Percentiles rank a stretch among this genome's conserved stretches.
Conservation (phyloP, 176 grass and related monocot genomes). For the Ampelocalamus luodianensis region DNA sequence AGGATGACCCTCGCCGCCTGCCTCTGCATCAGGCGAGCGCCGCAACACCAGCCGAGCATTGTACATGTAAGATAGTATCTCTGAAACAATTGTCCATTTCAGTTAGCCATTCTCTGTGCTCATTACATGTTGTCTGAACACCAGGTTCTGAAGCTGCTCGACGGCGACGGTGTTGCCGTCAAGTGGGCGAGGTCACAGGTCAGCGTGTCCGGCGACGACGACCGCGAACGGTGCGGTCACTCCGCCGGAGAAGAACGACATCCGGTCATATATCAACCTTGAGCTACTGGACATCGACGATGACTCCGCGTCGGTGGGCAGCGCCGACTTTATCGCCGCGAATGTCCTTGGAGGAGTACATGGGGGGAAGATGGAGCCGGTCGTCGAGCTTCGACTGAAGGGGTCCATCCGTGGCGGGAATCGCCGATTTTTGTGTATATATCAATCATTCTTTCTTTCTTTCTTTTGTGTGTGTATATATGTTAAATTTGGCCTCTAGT, state of each 20-base stretch:
- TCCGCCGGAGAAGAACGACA: conserved; percentile 46
- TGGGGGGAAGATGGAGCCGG: conserved; percentile 80
- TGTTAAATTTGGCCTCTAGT: neutral
- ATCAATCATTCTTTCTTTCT: neutral
- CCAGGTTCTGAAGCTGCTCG: conserved; percentile 70
- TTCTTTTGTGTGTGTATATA: neutral
- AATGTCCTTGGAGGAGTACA: conserved; percentile 82
- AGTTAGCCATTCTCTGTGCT: no score
- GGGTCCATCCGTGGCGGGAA: neutral
- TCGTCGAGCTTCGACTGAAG: conserved; percentile 80
- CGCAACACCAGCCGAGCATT: conserved; percentile 68
- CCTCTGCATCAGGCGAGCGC: conserved; percentile 64
- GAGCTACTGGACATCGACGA: conserved; percentile 74
- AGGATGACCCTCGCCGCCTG: conserved; percentile 75
- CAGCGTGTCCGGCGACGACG: neutral
- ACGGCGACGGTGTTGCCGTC: conserved; percentile 59
- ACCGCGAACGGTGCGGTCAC: neutral
- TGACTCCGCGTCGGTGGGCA: conserved; percentile 60
- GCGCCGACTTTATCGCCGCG: conserved; percentile 51
- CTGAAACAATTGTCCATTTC: neutral
- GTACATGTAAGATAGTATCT: conserved; percentile 46
- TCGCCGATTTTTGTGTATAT: conserved; percentile 28
- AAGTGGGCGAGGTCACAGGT: conserved; percentile 58
- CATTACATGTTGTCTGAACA: neutral
- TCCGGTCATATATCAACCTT: conserved; percentile 86